Conservation (phyloP, 805 yeast genomes). For the Diddensiella transvaalensis region DNA sequence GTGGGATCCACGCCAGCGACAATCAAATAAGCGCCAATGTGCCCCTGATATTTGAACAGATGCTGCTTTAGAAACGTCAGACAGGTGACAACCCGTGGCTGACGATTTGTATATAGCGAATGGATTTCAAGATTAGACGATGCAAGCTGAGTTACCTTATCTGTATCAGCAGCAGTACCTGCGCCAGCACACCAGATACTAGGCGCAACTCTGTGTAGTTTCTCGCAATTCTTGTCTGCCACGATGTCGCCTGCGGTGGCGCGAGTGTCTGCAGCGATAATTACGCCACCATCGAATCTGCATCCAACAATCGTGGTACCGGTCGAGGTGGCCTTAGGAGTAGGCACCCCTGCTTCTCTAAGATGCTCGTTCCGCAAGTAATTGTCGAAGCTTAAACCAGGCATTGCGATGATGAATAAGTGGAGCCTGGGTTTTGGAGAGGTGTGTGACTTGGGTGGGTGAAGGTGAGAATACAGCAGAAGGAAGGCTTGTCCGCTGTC, state of each 20-base stretch:
- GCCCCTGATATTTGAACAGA: conserved; percentile 94
- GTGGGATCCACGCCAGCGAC: conserved; percentile 98
- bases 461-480: too few species aligned
- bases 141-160: conserved; percentile 92
- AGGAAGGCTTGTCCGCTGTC: too few species aligned
- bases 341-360: conserved; percentile 64
- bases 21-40: conserved; percentile 93
- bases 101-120: conserved; percentile 73
- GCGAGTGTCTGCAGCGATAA: conserved; percentile 97
- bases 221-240: conserved; percentile 97
- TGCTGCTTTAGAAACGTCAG: conserved; percentile 93
- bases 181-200: conserved; percentile 99
- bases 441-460: too few species aligned
- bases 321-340: conserved; percentile 91
- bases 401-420: conserved; percentile 63
- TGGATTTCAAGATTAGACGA: conserved; percentile 89
- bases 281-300: conserved; percentile 88
- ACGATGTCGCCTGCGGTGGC: conserved; percentile 96
- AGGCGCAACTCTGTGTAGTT: conserved; percentile 85
- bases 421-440: too few species aligned
- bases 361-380: conserved; percentile 82
- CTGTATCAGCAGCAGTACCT: conserved; percentile 99
- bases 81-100: conserved; percentile 91
- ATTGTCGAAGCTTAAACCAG: conserved; percentile 90
- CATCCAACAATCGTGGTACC: conserved; percentile 99